Conservation (phyloP, 2,329 filamentous ascomycete genomes). For the Penicillium sumatraense region DNA sequence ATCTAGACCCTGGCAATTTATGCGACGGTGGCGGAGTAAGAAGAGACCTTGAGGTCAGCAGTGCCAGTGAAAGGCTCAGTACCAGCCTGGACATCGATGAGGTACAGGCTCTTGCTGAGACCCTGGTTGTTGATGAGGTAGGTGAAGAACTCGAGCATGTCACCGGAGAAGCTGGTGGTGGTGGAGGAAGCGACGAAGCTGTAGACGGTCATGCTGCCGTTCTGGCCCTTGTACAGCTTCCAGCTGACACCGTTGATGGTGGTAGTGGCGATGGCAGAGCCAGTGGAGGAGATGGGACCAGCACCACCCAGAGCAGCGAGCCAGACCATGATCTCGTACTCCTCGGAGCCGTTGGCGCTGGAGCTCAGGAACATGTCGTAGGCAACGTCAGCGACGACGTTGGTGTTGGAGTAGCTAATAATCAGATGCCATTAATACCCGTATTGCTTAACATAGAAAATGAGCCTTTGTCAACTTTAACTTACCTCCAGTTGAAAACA, state of each 20-base stretch:
- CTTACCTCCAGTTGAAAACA: slow-evolving; percentile 51
- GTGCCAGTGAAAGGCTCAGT: slow-evolving; percentile 43
- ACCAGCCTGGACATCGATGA: slow-evolving; percentile 53
- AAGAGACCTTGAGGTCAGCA: slow-evolving; percentile 32
- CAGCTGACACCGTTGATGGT: slow-evolving; percentile 60
- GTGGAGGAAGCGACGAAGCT: slow-evolving; percentile 59
- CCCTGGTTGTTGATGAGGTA: slow-evolving; percentile 55
- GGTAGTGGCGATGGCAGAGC: slow-evolving; percentile 57
- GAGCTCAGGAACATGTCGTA: slow-evolving; percentile 65
- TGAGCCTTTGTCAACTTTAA: neutral
- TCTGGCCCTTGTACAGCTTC: slow-evolving; percentile 65
- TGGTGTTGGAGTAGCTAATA: slow-evolving; percentile 51
- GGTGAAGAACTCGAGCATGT: slow-evolving; percentile 61
- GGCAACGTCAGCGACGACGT: slow-evolving; percentile 62
- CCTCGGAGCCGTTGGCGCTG: slow-evolving; percentile 48
- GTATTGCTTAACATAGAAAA: neutral
- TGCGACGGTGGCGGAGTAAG: slow-evolving; percentile 35
- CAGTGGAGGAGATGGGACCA: slow-evolving; percentile 58
- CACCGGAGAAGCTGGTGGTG: slow-evolving; percentile 59
- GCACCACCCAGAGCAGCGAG: slow-evolving; percentile 61
- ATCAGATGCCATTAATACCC: neutral
- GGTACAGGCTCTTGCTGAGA: slow-evolving; percentile 51
- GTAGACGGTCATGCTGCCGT: slow-evolving; percentile 62
- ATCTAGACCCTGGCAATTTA: slow-evolving; percentile 14
- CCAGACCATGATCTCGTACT: slow-evolving; percentile 72